Base-by-base conservation (phyloP, 2,329 filamentous ascomycete genomes). In the Aspergillus brasiliensis region DNA sequence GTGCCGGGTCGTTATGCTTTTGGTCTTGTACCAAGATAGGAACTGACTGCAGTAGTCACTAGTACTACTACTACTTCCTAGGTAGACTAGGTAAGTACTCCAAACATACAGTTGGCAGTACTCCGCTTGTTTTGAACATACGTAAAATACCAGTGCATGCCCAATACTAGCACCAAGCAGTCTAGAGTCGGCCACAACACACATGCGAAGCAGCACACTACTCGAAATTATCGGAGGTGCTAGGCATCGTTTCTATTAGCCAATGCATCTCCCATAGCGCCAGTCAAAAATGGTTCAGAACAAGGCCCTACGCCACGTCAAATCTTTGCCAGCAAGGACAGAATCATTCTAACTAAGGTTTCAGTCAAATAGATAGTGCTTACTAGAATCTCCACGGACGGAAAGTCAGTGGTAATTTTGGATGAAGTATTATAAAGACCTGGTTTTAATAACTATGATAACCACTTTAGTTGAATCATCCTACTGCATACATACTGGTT, bases 31-130 rank as follows among this genome's bases (percentile, higher is more conserved):
- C 61, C 59, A 51, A 62, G 56, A 64, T 59, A 52, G 60, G 62
- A 66, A 61, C 59, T 56, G 56, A 52, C 59, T 67, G 65, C 60
- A 64, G 62, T 58, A 61, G 62, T 21, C 8, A 44, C 40, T 17
- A 17, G 13, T 44, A 44, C 40, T 17, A 17, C 15, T 44, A 44
- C 40, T 21, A 44, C 10, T 58, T 28, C 17, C 31, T 31, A 49
- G 17, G 40, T 57, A 49, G 51, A 31, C 38, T 27, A 49, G 31
- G 46, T 51, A 51, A 28, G 15, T 42, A 42, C n/a, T 19, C 17
- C 15, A 42, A 8, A n/a, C 17, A 42, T 19, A 25, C 23, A 27
- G 44, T 7, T 48, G 21, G 44, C 44, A 48, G 44, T 17, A 48
- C 44, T 47, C 44, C 44, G 23, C 44, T 10, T n/a, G 23, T 48